Conservation (phyloP, 305 asterid species). For the Lippia alba region DNA sequence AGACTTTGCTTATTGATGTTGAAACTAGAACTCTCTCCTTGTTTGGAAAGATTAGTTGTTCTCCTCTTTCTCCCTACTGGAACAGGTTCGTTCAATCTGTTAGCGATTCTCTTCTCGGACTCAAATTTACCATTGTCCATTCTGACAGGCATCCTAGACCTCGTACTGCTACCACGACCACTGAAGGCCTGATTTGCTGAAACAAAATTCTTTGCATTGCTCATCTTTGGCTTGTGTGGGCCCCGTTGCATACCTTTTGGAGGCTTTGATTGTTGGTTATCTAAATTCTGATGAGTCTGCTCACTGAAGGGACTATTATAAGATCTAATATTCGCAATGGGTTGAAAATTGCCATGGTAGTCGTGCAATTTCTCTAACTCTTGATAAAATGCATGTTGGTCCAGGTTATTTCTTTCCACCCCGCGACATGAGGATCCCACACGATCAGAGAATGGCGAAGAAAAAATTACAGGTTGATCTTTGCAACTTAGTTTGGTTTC, state of each 20-base stretch:
- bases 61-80: conserved; percentile 73
- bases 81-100: conserved; percentile 42
- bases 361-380: conserved; percentile 41
- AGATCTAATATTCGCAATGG: conserved; percentile 33
- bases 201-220: conserved; percentile 41
- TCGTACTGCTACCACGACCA: conserved; percentile 26
- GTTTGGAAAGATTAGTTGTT: conserved; percentile 46
- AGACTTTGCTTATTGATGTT: conserved; percentile 32
- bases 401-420: conserved; percentile 44
- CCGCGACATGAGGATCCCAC: conserved; percentile 46
- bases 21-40: conserved; percentile 50
- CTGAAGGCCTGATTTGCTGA: conserved; percentile 41
- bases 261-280: conserved; percentile 42
- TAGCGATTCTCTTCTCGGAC: conserved; percentile 48
- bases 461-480: conserved; percentile 38
- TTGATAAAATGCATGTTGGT: conserved; percentile 37
- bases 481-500: conserved; percentile 35
- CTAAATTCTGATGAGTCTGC: conserved; percentile 42
- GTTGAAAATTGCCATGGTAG: conserved; percentile 36
- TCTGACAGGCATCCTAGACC: conserved; percentile 45
- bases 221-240: conserved; percentile 48
- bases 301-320: conserved; percentile 44
- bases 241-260: conserved; percentile 39
- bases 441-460: conserved; percentile 39
- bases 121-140: conserved; percentile 54